Evolutionary conservation across 2,329 filamentous ascomycete species (phyloP).

Genomic region (Drechslerella dactyloides): DNA sequence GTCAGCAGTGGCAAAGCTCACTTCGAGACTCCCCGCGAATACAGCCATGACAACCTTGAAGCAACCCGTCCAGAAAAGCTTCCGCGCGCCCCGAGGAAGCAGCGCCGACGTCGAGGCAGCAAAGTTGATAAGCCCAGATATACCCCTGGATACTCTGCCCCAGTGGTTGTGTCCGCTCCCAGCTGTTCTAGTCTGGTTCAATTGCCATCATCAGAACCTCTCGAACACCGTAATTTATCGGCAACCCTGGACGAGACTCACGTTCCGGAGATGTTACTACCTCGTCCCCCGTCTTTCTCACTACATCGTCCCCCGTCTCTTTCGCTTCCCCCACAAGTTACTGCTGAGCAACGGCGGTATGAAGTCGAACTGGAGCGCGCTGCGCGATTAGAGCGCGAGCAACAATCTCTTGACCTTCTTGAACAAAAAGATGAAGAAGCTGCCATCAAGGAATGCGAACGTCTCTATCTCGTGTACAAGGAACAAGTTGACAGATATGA

Average conservation of each 20-base stretch:
- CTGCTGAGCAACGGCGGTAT: conserved; percentile 33
- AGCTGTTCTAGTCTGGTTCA: background rate
- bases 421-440: conserved; percentile 38
- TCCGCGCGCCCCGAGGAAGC: no score
- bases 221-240: no score
- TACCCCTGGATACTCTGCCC: background rate
- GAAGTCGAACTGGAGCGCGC: conserved; percentile 45
- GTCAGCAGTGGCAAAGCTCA: no score
- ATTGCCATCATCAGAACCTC: no score
- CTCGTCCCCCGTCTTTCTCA: background rate
- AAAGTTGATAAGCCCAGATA: background rate
- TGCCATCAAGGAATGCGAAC: conserved; percentile 30
- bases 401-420: conserved; percentile 32
- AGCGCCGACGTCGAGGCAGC: no score
- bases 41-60: no score
- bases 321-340: conserved; percentile 9
- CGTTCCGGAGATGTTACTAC: background rate
- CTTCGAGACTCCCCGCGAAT: no score
- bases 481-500: conserved; percentile 45
- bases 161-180: background rate
- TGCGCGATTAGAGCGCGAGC: conserved; percentile 28
- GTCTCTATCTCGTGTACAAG: conserved; percentile 39
- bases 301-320: background rate
- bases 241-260: conserved; percentile 1
- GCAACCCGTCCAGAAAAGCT: no score